Conservation (phyloP, 306 rosid genomes). For the Carpinus viminea region DNA sequence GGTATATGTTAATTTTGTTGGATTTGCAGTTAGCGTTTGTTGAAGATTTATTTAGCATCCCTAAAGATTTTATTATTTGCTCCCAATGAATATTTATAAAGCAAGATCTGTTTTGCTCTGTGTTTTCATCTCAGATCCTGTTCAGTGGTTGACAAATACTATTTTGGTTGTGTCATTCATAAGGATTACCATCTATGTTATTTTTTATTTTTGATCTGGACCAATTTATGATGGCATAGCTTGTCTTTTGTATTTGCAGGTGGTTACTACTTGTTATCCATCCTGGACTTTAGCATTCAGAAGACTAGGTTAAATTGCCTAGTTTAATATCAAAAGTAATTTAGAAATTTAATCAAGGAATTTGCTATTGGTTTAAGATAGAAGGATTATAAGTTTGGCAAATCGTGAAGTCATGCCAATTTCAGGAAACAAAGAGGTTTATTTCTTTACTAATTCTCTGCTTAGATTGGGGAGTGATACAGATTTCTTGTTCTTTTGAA, state of each 20-base stretch:
- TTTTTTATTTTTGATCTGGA: background rate
- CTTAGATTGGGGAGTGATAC: constrained; percentile 48
- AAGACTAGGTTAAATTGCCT: constrained; percentile 8
- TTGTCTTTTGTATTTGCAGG: constrained; percentile 40
- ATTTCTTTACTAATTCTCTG: constrained; percentile 57
- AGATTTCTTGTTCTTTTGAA: constrained; percentile 42
- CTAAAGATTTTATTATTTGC: background rate
- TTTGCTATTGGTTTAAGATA: constrained; percentile 33
- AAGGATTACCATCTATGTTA: background rate
- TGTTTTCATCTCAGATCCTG: too few species aligned
- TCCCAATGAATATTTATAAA: too few species aligned
- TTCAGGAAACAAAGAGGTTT: constrained; percentile 85
- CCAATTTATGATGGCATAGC: constrained; percentile 1
- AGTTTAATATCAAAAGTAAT: constrained; percentile 15
- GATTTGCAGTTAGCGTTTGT: background rate
- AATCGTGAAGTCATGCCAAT: constrained; percentile 71
- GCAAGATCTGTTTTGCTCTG: too few species aligned
- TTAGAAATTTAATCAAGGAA: constrained; percentile 22
- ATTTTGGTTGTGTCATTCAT: background rate
- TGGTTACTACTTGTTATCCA: background rate
- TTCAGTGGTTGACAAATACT: too few species aligned
- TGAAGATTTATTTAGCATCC: background rate
- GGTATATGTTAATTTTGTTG: too few species aligned
- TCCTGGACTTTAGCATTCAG: constrained; percentile 11
- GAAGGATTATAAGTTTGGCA: constrained; percentile 39